These are phyloP conservation scores for Viola odorata DNA, from an alignment of 345 rosid genomes.

Conservation along the genomic window DNA sequence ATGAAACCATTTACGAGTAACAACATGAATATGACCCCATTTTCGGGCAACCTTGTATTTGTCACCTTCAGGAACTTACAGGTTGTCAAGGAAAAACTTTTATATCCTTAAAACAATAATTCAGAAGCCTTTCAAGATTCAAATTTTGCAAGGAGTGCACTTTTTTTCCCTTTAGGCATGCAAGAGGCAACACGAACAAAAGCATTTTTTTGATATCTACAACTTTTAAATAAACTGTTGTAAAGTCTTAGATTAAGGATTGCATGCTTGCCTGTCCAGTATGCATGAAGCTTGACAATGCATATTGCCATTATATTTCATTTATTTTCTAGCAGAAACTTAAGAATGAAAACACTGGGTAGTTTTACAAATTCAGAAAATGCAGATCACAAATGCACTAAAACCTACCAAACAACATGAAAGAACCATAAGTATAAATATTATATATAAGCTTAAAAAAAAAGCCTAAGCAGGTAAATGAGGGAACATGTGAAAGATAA, in stretches of 20 bases:
- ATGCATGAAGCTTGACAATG: too few relatives aligned
- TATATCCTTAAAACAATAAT: neutral
- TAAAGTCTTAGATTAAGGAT: too few relatives aligned
- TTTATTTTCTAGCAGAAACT: too few relatives aligned
- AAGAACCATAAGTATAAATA: neutral
- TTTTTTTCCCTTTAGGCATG: neutral
- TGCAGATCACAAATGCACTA: neutral
- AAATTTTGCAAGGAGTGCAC: neutral
- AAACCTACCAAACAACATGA: neutral
- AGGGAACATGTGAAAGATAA: neutral
- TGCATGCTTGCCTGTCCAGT: too few relatives aligned
- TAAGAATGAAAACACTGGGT: too few relatives aligned
- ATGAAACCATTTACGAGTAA: constrained; percentile 78
- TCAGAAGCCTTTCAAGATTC: neutral
- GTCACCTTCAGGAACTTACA: constrained; percentile 84
- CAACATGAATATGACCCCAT: constrained; percentile 87
- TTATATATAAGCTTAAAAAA: neutral
- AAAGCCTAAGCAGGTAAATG: neutral
- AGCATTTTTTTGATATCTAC: neutral
- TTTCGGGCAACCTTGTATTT: constrained; percentile 79
- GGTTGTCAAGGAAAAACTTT: constrained; percentile 8
- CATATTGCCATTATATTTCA: too few relatives aligned
- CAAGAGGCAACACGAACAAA: neutral
- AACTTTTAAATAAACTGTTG: neutral
- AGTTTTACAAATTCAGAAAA: neutral